Evolutionary conservation across 495 filamentous ascomycete genomes (phyloP), one percentile per base, ranked within the genome.

Genomic region (Podospora pseudoanserina): DNA sequence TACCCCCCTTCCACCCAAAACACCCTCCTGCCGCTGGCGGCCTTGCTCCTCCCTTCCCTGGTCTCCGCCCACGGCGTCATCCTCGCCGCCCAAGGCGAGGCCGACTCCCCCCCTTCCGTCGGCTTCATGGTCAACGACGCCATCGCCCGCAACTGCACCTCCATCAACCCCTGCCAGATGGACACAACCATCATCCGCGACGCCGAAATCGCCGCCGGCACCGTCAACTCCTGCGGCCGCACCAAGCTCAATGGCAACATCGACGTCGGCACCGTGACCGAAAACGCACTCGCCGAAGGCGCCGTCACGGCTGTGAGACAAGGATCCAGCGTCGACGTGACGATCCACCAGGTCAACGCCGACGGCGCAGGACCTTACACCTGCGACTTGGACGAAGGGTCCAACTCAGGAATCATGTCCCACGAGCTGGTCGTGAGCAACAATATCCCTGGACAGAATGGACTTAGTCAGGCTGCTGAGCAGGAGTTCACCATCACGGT

Each of bases 361-460:
- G 84, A 86, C 69, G 85, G 84, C 30, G 84, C 84, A 19, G 85
- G 85, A 0, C 85, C 84, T 2, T 86, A 84, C 69, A 71, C 76
- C 2, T 86, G 85, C 68, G 81, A 84, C 59, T 59, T 84, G 6
- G 81, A 82, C 65, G 77, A 81, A 66, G 78, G 76, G 3, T 76
- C 77, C 62, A 84, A 84, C 75, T 74, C 79, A 32, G 82, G 79
- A 63, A 63, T 81, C 59, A 79, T 80, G 56, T 74, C 71, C 13
- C 74, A 79, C 58, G 80, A 81, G 34, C 73, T 84, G 7, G 76
- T 72, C 15, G 82, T 85, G 19, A 75, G 74, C 27, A 74, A 76
- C 74, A 85, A 83, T 66, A 75, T 81, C 78, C 19, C 82, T 82
- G 69, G 80, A 74, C 56, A 81, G 83, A 58, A 58, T 13, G 55